These are phyloP conservation scores for Collybiopsis luxurians DNA, from an alignment of 768 basidiomycete genomes.

Conservation along the genomic window DNA sequence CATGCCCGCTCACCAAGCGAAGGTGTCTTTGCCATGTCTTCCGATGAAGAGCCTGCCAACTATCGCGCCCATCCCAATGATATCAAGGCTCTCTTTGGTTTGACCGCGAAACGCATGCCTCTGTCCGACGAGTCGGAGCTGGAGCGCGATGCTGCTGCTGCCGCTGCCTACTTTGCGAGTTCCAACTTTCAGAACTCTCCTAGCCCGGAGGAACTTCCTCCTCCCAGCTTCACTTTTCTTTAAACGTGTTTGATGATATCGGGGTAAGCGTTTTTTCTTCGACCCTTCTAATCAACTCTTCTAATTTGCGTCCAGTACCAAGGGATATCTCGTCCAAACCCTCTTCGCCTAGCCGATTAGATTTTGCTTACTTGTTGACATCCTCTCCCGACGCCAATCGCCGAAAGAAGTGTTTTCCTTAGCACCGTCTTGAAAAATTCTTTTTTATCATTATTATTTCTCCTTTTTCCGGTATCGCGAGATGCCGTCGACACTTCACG, in stretches of 20 bases:
- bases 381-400: conserved; percentile 4
- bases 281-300: too few species aligned
- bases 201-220: conserved; percentile 77
- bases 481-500: conserved; percentile 5
- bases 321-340: background rate
- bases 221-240: conserved; percentile 58
- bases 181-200: conserved; percentile 86
- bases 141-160: conserved; percentile 30
- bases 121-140: conserved; percentile 24
- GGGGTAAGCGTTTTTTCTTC: background rate
- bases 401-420: conserved; percentile 10
- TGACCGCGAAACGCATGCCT: conserved; percentile 22
- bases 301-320: background rate
- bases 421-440: conserved; percentile 8
- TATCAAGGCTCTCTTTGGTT: conserved; percentile 25
- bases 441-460: conserved; percentile 8
- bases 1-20: conserved; percentile 69
- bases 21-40: conserved; percentile 72
- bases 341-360: conserved; percentile 5
- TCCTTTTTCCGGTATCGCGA: conserved; percentile 8
- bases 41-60: conserved; percentile 59
- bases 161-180: conserved; percentile 65
- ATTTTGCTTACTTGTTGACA: conserved; percentile 7
- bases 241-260: conserved; percentile 23
- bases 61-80: conserved; percentile 27